phyloP scores from a whole-genome alignment of 1,284 basidiomycete species.

The Melampsora larici-populina region DNA sequence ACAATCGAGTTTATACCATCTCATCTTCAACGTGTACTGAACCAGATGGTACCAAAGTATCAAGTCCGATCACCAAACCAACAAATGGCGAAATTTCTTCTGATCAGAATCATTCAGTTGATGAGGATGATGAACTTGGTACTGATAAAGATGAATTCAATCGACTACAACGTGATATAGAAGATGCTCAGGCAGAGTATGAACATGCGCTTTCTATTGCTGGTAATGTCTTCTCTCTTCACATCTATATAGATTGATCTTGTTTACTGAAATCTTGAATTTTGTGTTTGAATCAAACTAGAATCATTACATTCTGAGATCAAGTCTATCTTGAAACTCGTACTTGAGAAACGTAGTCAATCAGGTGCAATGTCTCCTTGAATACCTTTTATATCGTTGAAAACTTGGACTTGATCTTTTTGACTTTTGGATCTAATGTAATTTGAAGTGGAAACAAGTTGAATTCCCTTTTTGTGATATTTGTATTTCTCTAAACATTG shows the following conservation, averaged over 20 bases:
- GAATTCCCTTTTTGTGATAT: no score
- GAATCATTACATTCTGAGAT: constrained; percentile 28
- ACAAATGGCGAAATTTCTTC: background rate
- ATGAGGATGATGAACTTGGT: constrained; percentile 12
- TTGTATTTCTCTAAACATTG: no score
- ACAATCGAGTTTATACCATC: background rate
- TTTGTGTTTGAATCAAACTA: background rate
- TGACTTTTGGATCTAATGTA: no score
- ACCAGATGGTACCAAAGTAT: background rate
- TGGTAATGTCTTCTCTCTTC: background rate
- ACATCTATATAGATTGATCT: background rate
- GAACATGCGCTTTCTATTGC: constrained; percentile 18
- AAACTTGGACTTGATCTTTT: no score
- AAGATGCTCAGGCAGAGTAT: constrained; percentile 24
- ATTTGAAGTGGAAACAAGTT: no score
- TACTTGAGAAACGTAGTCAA: constrained; percentile 18
- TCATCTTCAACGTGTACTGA: background rate
- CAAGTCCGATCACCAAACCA: background rate
- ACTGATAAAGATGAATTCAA: constrained; percentile 22
- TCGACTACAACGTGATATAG: constrained; percentile 19
- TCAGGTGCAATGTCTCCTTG: background rate
- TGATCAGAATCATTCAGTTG: background rate
- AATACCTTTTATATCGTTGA: no score
- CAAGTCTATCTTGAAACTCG: constrained; percentile 10
- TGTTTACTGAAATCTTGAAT: background rate